Conservation (phyloP, 2,329 filamentous ascomycete species). For the Aureobasidium sp. region DNA sequence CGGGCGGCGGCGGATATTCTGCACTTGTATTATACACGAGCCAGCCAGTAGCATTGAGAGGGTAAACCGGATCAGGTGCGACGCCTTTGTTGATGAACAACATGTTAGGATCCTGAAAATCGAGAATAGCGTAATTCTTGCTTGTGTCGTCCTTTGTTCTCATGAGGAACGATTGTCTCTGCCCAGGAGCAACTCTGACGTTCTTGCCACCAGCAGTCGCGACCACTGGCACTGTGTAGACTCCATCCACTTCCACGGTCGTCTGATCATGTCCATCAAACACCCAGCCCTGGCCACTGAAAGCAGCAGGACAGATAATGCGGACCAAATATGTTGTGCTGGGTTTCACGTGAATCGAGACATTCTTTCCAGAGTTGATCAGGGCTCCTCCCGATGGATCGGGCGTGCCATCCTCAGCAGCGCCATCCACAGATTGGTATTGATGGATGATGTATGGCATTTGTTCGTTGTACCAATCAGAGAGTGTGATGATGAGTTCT, state of each 20-base stretch:
- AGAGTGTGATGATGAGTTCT: constrained; percentile 60
- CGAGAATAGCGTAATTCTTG: constrained; percentile 55
- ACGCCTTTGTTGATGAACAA: constrained; percentile 47
- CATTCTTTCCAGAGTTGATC: constrained; percentile 55
- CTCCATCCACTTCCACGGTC: constrained; percentile 66
- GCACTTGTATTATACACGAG: constrained; percentile 48
- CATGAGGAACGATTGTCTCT: constrained; percentile 64
- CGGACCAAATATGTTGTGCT: constrained; percentile 58
- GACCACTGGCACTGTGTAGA: constrained; percentile 53
- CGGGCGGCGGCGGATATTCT: constrained; percentile 31
- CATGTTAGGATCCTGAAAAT: constrained; percentile 56
- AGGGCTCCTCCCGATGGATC: constrained; percentile 61
- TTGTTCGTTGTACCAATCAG: constrained; percentile 66
- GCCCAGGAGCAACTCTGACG: constrained; percentile 54
- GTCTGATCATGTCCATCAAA: constrained; percentile 60
- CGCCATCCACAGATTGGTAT: constrained; percentile 42
- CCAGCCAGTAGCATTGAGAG: constrained; percentile 55
- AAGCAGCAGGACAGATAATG: constrained; percentile 63
- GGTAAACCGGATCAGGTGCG: constrained; percentile 44
- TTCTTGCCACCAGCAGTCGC: constrained; percentile 50
- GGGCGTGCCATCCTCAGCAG: constrained; percentile 40
- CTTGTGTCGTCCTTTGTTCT: constrained; percentile 50
- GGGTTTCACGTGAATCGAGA: constrained; percentile 39
- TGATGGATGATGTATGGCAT: constrained; percentile 49
- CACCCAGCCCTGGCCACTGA: constrained; percentile 60